Evolutionary conservation across 345 rosid species (phyloP).

Genomic region (Diplotaxis tenuifolia): DNA sequence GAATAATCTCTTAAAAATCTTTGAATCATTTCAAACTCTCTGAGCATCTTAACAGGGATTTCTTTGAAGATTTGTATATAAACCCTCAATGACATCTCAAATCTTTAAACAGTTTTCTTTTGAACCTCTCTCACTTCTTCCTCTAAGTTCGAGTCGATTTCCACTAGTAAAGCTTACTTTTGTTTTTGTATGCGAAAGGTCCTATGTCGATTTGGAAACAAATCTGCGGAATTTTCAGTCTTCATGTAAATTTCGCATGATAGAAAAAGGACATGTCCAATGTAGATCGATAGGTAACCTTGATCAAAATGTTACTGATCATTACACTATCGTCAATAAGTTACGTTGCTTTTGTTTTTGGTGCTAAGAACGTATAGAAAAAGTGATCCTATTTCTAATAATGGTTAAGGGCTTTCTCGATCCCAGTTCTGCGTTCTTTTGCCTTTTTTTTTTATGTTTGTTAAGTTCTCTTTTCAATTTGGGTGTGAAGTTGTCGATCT

Average conservation of each 20-base stretch:
- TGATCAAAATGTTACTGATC: conserved; percentile 10
- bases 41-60: neutral
- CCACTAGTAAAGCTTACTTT: neutral
- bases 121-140: neutral
- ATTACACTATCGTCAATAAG: neutral
- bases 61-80: neutral
- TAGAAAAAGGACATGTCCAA: conserved; percentile 1
- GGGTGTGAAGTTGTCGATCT: neutral
- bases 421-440: neutral
- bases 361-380: neutral
- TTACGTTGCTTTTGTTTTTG: conserved; percentile 4
- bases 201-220: neutral
- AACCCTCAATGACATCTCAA: neutral
- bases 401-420: neutral
- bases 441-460: neutral
- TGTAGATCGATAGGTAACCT: neutral
- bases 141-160: neutral
- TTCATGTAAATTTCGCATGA: conserved; percentile 24
- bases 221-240: conserved; percentile 23
- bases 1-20: neutral
- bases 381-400: neutral
- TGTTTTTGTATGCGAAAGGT: neutral
- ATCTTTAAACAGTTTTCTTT: neutral
- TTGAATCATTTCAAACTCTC: neutral
- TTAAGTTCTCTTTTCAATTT: neutral